Percentiles rank a stretch among this genome's conserved stretches.
Evolutionary conservation across 768 basidiomycete genomes (phyloP).

Genomic region (Tulasnella sp.): DNA sequence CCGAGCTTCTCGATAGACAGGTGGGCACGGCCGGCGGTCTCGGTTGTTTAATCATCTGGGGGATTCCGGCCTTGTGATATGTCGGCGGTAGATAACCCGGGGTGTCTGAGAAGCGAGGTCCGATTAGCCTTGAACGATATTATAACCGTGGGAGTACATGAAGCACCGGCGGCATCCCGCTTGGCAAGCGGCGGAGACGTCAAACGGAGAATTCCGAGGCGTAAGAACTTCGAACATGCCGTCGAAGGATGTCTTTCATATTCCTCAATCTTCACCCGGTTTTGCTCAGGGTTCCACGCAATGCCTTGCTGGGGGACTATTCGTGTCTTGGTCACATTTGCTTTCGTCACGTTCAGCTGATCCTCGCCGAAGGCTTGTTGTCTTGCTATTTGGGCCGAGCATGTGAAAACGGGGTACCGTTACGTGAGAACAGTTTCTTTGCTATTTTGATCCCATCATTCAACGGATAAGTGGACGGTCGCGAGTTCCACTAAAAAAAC

Average conservation of each 20-base stretch:
- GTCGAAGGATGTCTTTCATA: neutral
- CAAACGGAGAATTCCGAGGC: neutral
- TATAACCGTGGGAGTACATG: too few species aligned
- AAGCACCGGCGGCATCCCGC: too few species aligned
- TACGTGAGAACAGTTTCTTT: neutral
- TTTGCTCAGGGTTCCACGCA: too few species aligned
- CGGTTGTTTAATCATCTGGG: neutral
- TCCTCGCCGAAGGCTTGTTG: too few species aligned
- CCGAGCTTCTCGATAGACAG: neutral
- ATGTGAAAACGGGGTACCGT: neutral
- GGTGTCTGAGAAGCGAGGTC: too few species aligned
- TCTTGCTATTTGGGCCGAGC: neutral
- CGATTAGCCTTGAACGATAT: too few species aligned
- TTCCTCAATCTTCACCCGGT: neutral
- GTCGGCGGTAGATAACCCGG: neutral
- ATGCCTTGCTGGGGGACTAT: too few species aligned
- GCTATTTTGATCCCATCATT: neutral
- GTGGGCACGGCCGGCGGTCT: neutral
- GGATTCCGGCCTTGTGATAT: neutral
- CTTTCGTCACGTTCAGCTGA: too few species aligned
- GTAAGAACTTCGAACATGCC: neutral
- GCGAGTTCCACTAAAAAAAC: neutral
- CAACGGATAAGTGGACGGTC: neutral
- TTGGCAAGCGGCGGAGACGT: neutral
- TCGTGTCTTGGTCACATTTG: too few species aligned